Evolutionary conservation across 169 alveolate species (phyloP), one percentile per base, ranked within the genome.

Genomic region (Miamiensis avidus): DNA sequence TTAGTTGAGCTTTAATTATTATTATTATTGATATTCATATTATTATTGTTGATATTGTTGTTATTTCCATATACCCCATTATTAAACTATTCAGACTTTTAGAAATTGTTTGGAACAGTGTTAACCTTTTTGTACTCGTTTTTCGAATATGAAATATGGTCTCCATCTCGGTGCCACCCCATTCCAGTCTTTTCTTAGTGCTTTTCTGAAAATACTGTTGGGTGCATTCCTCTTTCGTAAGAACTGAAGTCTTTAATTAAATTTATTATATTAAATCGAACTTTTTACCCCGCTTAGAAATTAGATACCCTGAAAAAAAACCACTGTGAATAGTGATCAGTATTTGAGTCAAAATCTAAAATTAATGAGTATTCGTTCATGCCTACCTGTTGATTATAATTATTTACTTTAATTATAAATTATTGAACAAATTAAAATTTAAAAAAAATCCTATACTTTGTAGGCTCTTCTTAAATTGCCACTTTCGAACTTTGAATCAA

Each of bases 301-400:
- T 92, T 92, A 28, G 72, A 72, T n/a, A 89, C 83, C 27, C 84
- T 33, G 83, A 89, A 92, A 83, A 88, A 88, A 87, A 87, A 92
- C 94, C 95, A 92, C 78, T 88, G 86, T 11, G 88, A 78, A 81
- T 88, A 88, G 29, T 93, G 93, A 65, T 74, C 78, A 11, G 95
- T 92, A 77, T 92, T 91, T 31, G 95, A 87, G 74, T 92, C 95
- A 32, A 83, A 83, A 33, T 89, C 85, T 29, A 92, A 77, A 82
- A 92, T 89, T 64, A 92, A 74, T 29, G 82, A 85, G 34, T 88
- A 88, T 25, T 74, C 76, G 65, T 90, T 82, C 65, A 89, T 91
- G 11, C 75, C 78, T 0, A 85, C 82, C 91, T 86, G 28, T 29
- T 34, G 26, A 86, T 28, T 74, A 25, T 49, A 31, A 33, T 65